These are phyloP conservation scores for Juncus inflexus DNA, from an alignment of 176 grass and related monocot species.

Conservation along the genomic window DNA sequence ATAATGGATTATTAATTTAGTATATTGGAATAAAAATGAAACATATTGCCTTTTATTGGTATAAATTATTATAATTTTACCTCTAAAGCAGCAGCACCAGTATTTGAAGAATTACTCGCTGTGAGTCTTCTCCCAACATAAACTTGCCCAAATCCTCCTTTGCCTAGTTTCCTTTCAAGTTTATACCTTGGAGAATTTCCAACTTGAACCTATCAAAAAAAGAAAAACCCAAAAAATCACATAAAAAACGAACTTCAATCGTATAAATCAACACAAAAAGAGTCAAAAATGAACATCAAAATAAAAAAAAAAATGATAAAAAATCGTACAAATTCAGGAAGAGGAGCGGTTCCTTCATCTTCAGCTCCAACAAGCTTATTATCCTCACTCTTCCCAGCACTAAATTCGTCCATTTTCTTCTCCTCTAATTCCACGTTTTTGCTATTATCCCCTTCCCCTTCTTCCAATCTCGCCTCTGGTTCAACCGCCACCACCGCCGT, in stretches of 20 bases:
- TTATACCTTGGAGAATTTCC: slow-evolving; percentile 83
- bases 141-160: slow-evolving; percentile 99
- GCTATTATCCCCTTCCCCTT: slow-evolving; percentile 30
- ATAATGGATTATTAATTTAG: too few species aligned
- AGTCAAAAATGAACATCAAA: not conserved
- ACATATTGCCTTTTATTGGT: not conserved
- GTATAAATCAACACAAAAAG: too few species aligned
- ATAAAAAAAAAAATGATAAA: not conserved
- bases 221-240: not conserved
- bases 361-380: slow-evolving; percentile 36
- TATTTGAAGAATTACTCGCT: slow-evolving; percentile 24
- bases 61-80: slow-evolving; percentile 30
- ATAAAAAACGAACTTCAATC: too few species aligned
- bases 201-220: slow-evolving; percentile 61
- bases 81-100: slow-evolving; percentile 57
- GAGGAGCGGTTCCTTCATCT: slow-evolving; percentile 57
- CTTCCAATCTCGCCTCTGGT: slow-evolving; percentile 30
- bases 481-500: slow-evolving; percentile 33
- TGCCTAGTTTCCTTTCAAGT: slow-evolving; percentile 78
- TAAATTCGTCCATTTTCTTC: slow-evolving; percentile 54
- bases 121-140: slow-evolving; percentile 80
- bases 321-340: slow-evolving; percentile 72
- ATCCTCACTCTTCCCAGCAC: slow-evolving; percentile 54
- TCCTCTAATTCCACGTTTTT: slow-evolving; percentile 27
- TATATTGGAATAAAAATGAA: too few species aligned